phyloP scores from a whole-genome alignment of 148 eudicot species.

The Chenopodium album region DNA sequence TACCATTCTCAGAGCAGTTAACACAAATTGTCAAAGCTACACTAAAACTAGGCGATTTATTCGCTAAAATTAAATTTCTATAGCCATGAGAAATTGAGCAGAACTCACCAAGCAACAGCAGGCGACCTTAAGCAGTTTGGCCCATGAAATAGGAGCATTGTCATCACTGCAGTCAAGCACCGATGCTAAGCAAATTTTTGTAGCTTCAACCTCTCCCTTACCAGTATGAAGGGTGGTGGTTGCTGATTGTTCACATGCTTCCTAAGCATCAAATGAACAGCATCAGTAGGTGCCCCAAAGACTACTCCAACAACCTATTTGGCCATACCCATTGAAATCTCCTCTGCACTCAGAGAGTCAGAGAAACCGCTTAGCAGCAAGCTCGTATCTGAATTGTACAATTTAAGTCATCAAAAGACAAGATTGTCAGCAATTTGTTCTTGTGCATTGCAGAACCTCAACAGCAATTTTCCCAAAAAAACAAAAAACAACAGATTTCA shows the following conservation, averaged over 20 bases:
- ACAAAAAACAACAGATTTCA: background rate
- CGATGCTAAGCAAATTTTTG: conserved; percentile 39
- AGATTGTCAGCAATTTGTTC: background rate
- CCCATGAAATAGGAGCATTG: conserved; percentile 39
- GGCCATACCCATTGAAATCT: background rate
- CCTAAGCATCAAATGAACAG: background rate
- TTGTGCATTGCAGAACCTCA: background rate
- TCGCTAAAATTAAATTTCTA: background rate
- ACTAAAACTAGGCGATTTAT: background rate
- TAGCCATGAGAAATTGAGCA: background rate
- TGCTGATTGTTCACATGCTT: conserved; percentile 29
- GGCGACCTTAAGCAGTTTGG: background rate
- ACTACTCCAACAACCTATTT: background rate
- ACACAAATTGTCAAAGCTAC: background rate
- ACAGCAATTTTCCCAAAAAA: background rate
- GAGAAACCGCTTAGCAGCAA: background rate
- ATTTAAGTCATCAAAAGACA: background rate
- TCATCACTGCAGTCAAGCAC: conserved; percentile 42
- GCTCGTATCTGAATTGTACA: background rate
- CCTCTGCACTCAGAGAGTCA: background rate
- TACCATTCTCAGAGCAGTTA: background rate
- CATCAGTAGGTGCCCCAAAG: background rate
- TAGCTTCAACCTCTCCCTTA: conserved; percentile 27
- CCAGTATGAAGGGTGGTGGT: conserved; percentile 23
- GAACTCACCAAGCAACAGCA: no score